Base-by-base conservation (phyloP, 1,284 basidiomycete species). In the Acaromyces ingoldii region DNA sequence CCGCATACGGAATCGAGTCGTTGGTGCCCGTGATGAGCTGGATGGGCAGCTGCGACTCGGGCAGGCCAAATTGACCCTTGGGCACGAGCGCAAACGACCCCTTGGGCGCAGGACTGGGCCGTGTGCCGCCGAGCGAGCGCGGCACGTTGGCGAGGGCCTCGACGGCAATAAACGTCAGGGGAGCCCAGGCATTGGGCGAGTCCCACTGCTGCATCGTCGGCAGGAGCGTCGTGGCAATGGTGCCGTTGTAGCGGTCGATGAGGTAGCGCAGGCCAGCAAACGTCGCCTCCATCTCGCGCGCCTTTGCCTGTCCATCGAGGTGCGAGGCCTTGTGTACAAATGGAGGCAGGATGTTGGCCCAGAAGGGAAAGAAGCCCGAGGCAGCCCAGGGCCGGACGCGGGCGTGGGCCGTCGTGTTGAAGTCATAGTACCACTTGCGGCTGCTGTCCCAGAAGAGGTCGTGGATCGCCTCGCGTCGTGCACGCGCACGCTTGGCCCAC, bases 401-500 rank as follows among this genome's bases (percentile, higher is more conserved):
- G 19, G 51, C 53, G 11, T 47, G 43, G 10, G 52, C 22, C 2
- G 66, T 65, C 29, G 53, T 53, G 52, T 71, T 71, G 76, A 85
- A 91, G 76, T 91, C 89, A 74, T 92, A 92, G 78, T 91, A 93
- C 3, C 85, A 88, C 25, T 89, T 79, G 79, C 88, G 89, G 2
- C 77, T 76, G 0, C 83, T 62, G 70, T 93, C 87, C 91, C 91
- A 95, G 76, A 84, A 81, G 11, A 96, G 81, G 71, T 95, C 91
- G 37, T 92, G 78, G 54, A 95, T 83, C 0, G 85, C 89, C 1
- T 76, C 79, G 51, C 82, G 82, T 39, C 89, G 78, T n/a, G n/a
- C n/a, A n/a, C n/a, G n/a, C n/a, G n/a, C n/a, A 4, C 77, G 77
- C 0, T 79, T 72, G 0, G 89, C 88, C 10, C 80, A 79, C 34